Evolutionary conservation across 1,139 yeast genomes (phyloP).

Genomic region (Scheffersomyces cryptocercus): DNA sequence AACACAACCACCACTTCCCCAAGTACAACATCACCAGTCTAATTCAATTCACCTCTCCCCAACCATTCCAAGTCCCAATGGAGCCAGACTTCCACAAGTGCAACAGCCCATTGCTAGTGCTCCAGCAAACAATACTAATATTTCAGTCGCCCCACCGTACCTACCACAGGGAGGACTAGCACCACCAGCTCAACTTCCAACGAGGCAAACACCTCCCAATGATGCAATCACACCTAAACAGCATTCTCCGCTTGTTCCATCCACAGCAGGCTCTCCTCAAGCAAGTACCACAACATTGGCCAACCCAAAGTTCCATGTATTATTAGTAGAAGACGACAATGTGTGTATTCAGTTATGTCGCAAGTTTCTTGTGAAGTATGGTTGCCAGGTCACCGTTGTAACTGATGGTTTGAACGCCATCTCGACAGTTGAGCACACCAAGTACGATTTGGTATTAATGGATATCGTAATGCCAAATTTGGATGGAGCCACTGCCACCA

Average conservation of each 20-base stretch:
- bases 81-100: not conserved
- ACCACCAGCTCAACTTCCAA: not conserved
- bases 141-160: slow-evolving; percentile 6
- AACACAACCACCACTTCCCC: slow-evolving; percentile 3
- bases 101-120: not conserved
- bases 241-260: slow-evolving; percentile 10
- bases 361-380: slow-evolving; percentile 79
- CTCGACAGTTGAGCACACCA: slow-evolving; percentile 69
- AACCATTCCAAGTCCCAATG: not conserved
- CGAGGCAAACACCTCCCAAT: slow-evolving; percentile 5
- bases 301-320: slow-evolving; percentile 61
- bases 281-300: slow-evolving; percentile 34
- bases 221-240: slow-evolving; percentile 13
- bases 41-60: slow-evolving; percentile 3
- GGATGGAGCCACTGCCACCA: slow-evolving; percentile 93
- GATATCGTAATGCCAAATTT: slow-evolving; percentile 93
- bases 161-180: not conserved
- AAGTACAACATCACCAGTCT: slow-evolving; percentile 9
- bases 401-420: slow-evolving; percentile 92
- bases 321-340: slow-evolving; percentile 84
- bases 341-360: slow-evolving; percentile 79
- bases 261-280: slow-evolving; percentile 13
- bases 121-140: slow-evolving; percentile 8
- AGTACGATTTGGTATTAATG: slow-evolving; percentile 85
- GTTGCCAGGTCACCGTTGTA: slow-evolving; percentile 90